Evolutionary conservation across 805 yeast genomes (phyloP).

Genomic region (Danielozyma ontarioensis): DNA sequence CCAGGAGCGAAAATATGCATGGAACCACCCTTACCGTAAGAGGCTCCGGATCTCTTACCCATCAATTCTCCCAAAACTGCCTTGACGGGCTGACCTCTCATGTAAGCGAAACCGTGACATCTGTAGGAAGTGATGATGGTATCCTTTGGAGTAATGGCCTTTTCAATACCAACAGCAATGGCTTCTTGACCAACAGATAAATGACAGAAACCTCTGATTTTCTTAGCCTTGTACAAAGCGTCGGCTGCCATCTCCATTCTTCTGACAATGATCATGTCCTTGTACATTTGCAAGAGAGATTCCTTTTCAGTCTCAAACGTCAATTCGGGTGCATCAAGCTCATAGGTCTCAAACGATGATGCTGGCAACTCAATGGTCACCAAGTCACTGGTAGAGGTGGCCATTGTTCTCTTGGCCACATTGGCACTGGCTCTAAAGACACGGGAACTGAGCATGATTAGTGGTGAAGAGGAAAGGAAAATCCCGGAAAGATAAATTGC

Average conservation of each 20-base stretch:
- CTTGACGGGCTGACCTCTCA: slow-evolving; percentile 92
- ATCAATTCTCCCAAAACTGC: slow-evolving; percentile 90
- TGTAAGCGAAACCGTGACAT: slow-evolving; percentile 97
- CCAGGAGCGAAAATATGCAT: slow-evolving; percentile 98
- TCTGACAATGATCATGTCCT: slow-evolving; percentile 89
- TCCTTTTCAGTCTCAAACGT: slow-evolving; percentile 75
- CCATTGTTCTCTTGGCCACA: slow-evolving; percentile 29
- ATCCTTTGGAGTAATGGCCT: slow-evolving; percentile 82
- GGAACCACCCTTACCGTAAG: slow-evolving; percentile 98
- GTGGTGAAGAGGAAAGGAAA: not conserved
- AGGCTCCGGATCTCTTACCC: slow-evolving; percentile 94
- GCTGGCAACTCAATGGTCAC: slow-evolving; percentile 64
- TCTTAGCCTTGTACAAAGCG: slow-evolving; percentile 96
- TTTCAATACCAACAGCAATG: slow-evolving; percentile 96
- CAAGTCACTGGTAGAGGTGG: slow-evolving; percentile 29
- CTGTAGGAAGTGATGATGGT: slow-evolving; percentile 94
- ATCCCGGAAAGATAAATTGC: slow-evolving; percentile 2
- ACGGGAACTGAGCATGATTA: slow-evolving; percentile 11
- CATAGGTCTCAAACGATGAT: slow-evolving; percentile 79
- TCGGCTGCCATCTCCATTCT: slow-evolving; percentile 99
- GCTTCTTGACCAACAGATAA: slow-evolving; percentile 99
- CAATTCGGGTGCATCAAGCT: slow-evolving; percentile 62
- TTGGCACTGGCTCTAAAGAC: slow-evolving; percentile 8
- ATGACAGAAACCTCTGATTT: slow-evolving; percentile 98
- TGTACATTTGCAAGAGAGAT: slow-evolving; percentile 84